These are phyloP conservation scores for Plicaturopsis crispa DNA, from an alignment of 768 basidiomycete genomes.

Conservation along the genomic window DNA sequence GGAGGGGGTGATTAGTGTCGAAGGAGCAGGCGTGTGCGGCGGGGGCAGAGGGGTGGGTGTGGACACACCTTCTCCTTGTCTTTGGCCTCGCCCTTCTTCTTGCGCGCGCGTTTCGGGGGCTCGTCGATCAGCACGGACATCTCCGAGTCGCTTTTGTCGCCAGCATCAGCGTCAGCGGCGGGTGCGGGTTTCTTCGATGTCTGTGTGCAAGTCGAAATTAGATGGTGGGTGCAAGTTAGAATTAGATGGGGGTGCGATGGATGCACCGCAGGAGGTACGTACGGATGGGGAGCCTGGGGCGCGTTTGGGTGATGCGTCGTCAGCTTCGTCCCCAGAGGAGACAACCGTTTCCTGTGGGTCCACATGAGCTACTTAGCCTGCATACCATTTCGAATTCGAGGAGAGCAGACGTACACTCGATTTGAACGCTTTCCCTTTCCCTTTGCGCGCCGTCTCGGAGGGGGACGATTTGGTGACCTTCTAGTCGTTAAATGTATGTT, in stretches of 20 bases:
- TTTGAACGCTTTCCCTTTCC: slow-evolving; percentile 29
- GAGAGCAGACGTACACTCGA: slow-evolving; percentile 27
- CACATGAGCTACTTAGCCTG: slow-evolving; percentile 1
- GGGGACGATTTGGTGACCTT: no score
- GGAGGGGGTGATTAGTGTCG: slow-evolving; percentile 5
- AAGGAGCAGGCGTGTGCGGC: slow-evolving; percentile 6
- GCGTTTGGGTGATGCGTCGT: no score
- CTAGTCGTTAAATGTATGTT: no score
- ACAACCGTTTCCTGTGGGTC: slow-evolving; percentile 25
- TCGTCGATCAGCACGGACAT: slow-evolving; percentile 56
- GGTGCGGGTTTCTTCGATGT: slow-evolving; percentile 3
- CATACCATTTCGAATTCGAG: background rate
- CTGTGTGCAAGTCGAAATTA: background rate
- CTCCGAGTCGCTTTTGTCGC: slow-evolving; percentile 46
- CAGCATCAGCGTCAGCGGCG: slow-evolving; percentile 6
- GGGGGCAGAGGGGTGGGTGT: slow-evolving; percentile 19
- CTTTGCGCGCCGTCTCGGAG: no score
- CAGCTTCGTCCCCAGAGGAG: slow-evolving; percentile 31
- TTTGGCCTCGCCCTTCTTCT: slow-evolving; percentile 16
- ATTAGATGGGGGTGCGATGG: background rate
- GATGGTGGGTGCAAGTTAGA: background rate
- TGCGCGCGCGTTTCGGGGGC: slow-evolving; percentile 35
- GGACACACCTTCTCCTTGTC: slow-evolving; percentile 26
- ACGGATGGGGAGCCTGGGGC: background rate
- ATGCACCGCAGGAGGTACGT: background rate